A percentile compares a stretch with the other conserved stretches of the same genome.
These are phyloP conservation scores for Lycium barbarum DNA, from an alignment of 257 asterid species.

Conservation along the genomic window DNA sequence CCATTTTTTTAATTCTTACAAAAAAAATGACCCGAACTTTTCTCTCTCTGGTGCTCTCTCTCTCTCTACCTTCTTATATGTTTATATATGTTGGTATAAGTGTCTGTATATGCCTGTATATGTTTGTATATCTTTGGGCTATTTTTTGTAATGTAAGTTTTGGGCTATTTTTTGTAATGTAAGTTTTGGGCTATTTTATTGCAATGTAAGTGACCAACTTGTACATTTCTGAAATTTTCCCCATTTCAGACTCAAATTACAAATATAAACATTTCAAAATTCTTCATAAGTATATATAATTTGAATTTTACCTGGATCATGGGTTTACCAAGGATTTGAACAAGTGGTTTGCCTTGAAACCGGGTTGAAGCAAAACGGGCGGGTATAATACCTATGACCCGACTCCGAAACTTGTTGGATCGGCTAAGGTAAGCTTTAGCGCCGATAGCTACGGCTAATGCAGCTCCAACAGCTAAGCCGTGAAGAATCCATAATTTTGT, in stretches of 20 bases:
- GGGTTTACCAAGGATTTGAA: slow-evolving; percentile 88
- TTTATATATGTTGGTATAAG: too few species aligned
- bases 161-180: too few species aligned
- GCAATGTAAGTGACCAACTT: too few species aligned
- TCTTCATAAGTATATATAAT: neutral
- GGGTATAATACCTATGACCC: slow-evolving; percentile 92
- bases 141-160: too few species aligned
- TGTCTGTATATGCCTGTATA: too few species aligned
- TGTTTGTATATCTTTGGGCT: too few species aligned
- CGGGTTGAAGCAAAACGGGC: slow-evolving; percentile 96
- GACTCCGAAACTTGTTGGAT: slow-evolving; percentile 65
- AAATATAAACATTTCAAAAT: neutral
- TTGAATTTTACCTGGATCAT: slow-evolving; percentile 61
- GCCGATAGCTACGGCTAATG: slow-evolving; percentile 67
- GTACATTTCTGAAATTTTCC: too few species aligned
- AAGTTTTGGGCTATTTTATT: too few species aligned
- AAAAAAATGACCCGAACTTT: too few species aligned
- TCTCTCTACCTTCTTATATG: too few species aligned
- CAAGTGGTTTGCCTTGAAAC: slow-evolving; percentile 87
- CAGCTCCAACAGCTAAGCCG: slow-evolving; percentile 61
- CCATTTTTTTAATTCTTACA: too few species aligned
- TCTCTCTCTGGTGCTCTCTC: too few species aligned
- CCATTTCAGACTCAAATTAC: neutral
- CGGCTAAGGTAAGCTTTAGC: slow-evolving; percentile 64
- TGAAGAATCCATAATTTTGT: slow-evolving; percentile 62